Evolutionary conservation across 441 rosid species (phyloP), one percentile per base, ranked within the genome.

Genomic region (Daphne laureola): DNA sequence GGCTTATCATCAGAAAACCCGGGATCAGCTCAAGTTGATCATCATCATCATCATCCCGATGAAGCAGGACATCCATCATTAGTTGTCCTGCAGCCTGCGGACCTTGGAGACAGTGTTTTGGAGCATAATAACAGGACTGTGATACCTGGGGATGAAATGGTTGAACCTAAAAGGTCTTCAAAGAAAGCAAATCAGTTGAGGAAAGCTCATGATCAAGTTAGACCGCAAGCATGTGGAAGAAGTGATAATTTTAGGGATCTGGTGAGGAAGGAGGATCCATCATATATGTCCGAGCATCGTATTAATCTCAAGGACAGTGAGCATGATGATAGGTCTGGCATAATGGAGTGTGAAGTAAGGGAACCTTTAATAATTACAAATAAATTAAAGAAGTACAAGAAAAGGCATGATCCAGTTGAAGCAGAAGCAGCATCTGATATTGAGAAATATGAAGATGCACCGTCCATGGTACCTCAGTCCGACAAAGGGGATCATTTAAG

Each of bases 151-250:
- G 66, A 47, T 41, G 50, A 49, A 53, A 49, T 41, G 43, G 51
- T 31, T 64, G 66, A 67, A 45, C 47, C 57, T 25, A 18, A 18
- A 43, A 67, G 62, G 49, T 50, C 69, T 17, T 55, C 61, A 12
- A 79, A 70, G 75, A 79, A 67, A 72, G 70, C 43, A 26, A 82
- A 55, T 73, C 75, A 73, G 66, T 59, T 65, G 47, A 72, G 53
- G 42, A 79, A 57, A 49, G 13, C 61, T 15, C 67, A 17, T 67
- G 71, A 52, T 55, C 43, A 54, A 2, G 51, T 45, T 23, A 59
- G 49, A 35, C 43, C 46, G 9, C 45, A 27, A 44, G 53, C 5
- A 49, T 63, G 44, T 48, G 38, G 38, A 31, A 31, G 9, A 31
- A 11, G 4, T 31, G 38, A 31, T 9, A 7, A 9, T 31, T 31